These are phyloP conservation scores for Elsinoe ampelina DNA, from an alignment of 2,329 filamentous ascomycete genomes.

Conservation along the genomic window DNA sequence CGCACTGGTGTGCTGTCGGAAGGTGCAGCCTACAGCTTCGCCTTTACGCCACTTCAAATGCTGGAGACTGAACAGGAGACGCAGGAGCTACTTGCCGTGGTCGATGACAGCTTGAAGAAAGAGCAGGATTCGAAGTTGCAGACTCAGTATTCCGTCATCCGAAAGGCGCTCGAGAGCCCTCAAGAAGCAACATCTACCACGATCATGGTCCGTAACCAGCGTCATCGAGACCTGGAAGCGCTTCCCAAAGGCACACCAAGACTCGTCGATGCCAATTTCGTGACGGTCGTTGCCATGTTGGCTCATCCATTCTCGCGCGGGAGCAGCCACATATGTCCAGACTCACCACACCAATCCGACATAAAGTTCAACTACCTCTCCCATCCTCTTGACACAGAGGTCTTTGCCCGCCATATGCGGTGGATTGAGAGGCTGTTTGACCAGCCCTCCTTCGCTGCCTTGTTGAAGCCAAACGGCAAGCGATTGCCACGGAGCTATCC, in stretches of 20 bases:
- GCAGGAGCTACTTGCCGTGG: slow-evolving; percentile 17
- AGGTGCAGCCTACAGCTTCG: slow-evolving; percentile 18
- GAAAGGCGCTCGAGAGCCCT: slow-evolving; percentile 15
- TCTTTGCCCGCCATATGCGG: slow-evolving; percentile 22
- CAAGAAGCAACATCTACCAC: slow-evolving; percentile 20
- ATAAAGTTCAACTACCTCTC: slow-evolving; percentile 24
- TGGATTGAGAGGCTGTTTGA: slow-evolving; percentile 34
- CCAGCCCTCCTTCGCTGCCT: slow-evolving; percentile 30
- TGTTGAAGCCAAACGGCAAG: slow-evolving; percentile 18
- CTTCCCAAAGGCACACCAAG: neutral
- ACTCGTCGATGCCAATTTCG: slow-evolving; percentile 17
- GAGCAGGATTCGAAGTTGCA: slow-evolving; percentile 12
- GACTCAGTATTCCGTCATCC: slow-evolving; percentile 17
- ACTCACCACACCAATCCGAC: slow-evolving; percentile 18
- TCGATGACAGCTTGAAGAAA: slow-evolving; percentile 15
- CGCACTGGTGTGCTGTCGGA: slow-evolving; percentile 14
- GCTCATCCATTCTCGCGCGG: slow-evolving; percentile 23
- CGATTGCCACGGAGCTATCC: slow-evolving; percentile 14
- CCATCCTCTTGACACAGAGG: slow-evolving; percentile 24
- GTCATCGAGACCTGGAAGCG: neutral
- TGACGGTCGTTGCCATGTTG: slow-evolving; percentile 19
- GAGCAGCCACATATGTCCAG: slow-evolving; percentile 21
- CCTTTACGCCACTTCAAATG: slow-evolving; percentile 18
- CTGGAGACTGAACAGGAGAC: slow-evolving; percentile 17
- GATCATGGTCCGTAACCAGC: slow-evolving; percentile 16